Evolutionary conservation across 768 basidiomycete genomes (phyloP), one percentile per base, ranked within the genome.

Genomic region (Lepiota venenata): DNA sequence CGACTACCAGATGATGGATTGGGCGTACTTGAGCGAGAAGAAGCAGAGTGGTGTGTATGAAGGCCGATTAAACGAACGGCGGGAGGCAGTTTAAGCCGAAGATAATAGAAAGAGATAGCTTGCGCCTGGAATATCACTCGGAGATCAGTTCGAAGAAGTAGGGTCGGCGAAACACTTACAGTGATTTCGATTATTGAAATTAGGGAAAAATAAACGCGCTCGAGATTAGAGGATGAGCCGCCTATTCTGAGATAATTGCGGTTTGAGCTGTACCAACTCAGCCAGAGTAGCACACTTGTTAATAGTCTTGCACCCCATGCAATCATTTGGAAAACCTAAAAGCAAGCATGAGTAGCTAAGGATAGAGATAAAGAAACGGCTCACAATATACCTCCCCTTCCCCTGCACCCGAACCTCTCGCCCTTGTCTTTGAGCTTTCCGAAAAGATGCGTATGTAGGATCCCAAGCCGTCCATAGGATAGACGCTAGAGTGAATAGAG

Each of bases 381-480:
- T 51, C 63, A 87, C 90, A 57, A 80, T 82, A 63, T 92, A 88
- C 54, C 67, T 63, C 8, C 67, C 69, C 66, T 83, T 88, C 18
- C 90, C 88, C 22, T 73, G 76, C 35, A 89, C 71, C 46, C 87
- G 81, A 20, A 91, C 76, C 57, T 84, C 79, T 16, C 88, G 81
- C 2, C 90, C 88, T 72, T 91, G 88, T 39, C 79, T 71, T 60
- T 81, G 78, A 11, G 85, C 83, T 59, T 72, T 77, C 58, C 77
- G 77, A 50, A 81, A 71, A 9, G 79, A 72, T 20, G 78, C 69
- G 67, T 92, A 93, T 16, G 88, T 88, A 11, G 91, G 93, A 64
- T 96, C 85, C 93, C 93, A 96, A 1, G 78, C 82, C 0, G 84
- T 83, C 87, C 93, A 95, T 5, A 87, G 62, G 14, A 93, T 63